phyloP scores from a whole-genome alignment of 331 rosid genomes.

The Spiraea crenata region DNA sequence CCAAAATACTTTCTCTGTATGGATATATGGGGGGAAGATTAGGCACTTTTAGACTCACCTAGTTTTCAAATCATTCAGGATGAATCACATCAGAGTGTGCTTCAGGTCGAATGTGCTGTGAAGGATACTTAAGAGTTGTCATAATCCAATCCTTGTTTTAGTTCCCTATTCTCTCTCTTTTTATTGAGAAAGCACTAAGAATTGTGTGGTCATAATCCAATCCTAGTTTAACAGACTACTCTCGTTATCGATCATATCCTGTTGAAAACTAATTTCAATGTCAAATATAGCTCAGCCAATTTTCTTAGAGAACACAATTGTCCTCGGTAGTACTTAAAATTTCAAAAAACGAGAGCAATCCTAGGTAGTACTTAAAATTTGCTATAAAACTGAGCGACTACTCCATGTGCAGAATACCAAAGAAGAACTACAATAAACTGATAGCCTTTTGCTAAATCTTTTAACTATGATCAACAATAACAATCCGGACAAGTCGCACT shows the following conservation, averaged over 20 bases:
- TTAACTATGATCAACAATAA: not conserved
- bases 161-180: not conserved
- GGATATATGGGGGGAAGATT: not conserved
- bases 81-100: not conserved
- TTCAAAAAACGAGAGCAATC: too few relatives aligned
- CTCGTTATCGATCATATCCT: not conserved
- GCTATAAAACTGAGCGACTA: not conserved
- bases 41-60: not conserved
- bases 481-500: not conserved
- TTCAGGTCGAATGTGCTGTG: not conserved
- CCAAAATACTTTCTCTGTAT: not conserved
- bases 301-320: not conserved
- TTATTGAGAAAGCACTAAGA: too few relatives aligned
- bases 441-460: not conserved
- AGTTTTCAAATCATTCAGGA: not conserved
- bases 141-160: not conserved
- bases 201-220: not conserved
- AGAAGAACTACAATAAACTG: not conserved
- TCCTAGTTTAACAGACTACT: not conserved
- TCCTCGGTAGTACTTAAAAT: not conserved
- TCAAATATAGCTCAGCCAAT: not conserved
- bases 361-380: not conserved
- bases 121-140: not conserved
- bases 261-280: not conserved
- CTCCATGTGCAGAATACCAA: not conserved